These are phyloP conservation scores for Hypomyces perniciosus DNA, from an alignment of 2,329 filamentous ascomycete species.

Conservation along the genomic window DNA sequence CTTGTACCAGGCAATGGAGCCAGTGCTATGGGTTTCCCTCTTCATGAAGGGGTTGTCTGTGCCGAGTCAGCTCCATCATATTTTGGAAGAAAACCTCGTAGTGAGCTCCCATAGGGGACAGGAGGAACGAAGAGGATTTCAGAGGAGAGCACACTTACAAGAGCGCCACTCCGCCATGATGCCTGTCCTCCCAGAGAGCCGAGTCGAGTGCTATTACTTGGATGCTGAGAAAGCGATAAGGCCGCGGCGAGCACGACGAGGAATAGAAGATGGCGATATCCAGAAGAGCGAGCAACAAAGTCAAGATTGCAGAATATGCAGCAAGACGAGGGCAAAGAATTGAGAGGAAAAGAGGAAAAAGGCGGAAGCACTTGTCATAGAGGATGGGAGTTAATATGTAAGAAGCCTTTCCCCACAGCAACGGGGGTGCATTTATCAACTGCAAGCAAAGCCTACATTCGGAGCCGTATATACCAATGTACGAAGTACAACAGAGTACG, in stretches of 20 bases:
- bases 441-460: too few relatives aligned
- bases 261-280: not conserved
- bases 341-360: too few relatives aligned
- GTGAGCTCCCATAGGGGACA: not conserved
- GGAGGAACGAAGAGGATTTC: not conserved
- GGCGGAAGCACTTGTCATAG: too few relatives aligned
- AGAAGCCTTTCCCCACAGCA: too few relatives aligned
- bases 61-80: not conserved
- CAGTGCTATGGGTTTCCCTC: constrained; percentile 57
- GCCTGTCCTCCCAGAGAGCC: not conserved
- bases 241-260: not conserved
- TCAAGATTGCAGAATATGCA: too few relatives aligned
- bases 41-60: constrained; percentile 71
- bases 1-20: constrained; percentile 66
- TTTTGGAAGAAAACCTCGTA: not conserved
- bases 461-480: too few relatives aligned
- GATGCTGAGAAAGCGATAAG: not conserved
- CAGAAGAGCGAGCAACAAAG: too few relatives aligned
- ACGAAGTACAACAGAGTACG: too few relatives aligned
- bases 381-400: too few relatives aligned
- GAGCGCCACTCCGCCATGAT: constrained; percentile 15
- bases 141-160: constrained; percentile 5
- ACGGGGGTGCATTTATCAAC: too few relatives aligned
- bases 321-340: too few relatives aligned
- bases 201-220: not conserved